These are phyloP conservation scores for Karstenula rhodostoma DNA, from an alignment of 2,329 filamentous ascomycete genomes.

Conservation along the genomic window DNA sequence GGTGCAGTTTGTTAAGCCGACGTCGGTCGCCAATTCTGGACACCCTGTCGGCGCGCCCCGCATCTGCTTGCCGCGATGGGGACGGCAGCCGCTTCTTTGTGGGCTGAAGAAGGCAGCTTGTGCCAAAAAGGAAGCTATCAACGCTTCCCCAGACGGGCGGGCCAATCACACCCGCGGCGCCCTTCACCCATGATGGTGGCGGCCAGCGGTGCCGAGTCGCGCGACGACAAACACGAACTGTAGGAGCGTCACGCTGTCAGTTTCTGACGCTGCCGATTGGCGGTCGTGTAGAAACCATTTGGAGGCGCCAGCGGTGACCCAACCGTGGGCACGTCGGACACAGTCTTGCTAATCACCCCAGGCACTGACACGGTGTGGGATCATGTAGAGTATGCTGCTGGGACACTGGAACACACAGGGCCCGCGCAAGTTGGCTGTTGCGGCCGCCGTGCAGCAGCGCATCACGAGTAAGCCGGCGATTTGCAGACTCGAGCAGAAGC, in stretches of 20 bases:
- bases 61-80: conserved; percentile 5
- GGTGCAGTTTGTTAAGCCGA: conserved; percentile 2
- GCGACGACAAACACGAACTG: conserved; percentile 3
- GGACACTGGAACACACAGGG: too few species aligned
- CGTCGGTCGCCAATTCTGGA: conserved; percentile 7
- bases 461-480: too few species aligned
- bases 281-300: neutral
- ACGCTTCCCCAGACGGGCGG: neutral
- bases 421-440: neutral
- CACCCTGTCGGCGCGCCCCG: conserved; percentile 3
- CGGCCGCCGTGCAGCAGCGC: neutral
- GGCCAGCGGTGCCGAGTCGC: neutral
- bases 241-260: conserved; percentile 1
- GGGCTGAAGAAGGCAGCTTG: neutral
- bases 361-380: neutral
- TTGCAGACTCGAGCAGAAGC: neutral
- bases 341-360: neutral
- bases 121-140: conserved; percentile 7
- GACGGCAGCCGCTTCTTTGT: neutral
- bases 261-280: conserved; percentile 2
- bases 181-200: too few species aligned
- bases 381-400: too few species aligned
- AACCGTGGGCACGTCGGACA: neutral
- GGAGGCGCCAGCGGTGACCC: neutral
- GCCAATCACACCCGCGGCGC: conserved; percentile 1